phyloP scores from a whole-genome alignment of 768 basidiomycete species.

The Megacollybia marginata region DNA sequence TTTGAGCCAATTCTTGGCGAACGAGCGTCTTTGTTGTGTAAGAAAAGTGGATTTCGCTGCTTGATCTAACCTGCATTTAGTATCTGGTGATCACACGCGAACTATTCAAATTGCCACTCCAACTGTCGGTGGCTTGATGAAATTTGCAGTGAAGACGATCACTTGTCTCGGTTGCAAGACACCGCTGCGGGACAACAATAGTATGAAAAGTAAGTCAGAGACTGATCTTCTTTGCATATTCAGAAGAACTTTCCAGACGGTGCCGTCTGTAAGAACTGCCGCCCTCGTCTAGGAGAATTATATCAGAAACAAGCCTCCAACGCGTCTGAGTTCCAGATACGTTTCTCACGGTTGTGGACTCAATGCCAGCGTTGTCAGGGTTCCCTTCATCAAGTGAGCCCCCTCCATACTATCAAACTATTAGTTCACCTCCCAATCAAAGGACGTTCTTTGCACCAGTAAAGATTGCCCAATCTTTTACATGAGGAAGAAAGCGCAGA shows the following conservation, averaged over 20 bases:
- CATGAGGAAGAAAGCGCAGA: constrained; percentile 97
- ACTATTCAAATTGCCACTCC: constrained; percentile 96
- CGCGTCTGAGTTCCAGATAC: constrained; percentile 78
- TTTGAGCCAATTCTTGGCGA: constrained; percentile 97
- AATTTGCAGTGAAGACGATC: constrained; percentile 92
- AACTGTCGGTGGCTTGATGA: constrained; percentile 95
- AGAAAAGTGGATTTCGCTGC: constrained; percentile 16
- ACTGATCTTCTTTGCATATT: neutral
- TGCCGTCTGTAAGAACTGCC: constrained; percentile 93
- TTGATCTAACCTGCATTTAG: constrained; percentile 31
- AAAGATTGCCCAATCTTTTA: constrained; percentile 99
- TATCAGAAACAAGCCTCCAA: constrained; percentile 83
- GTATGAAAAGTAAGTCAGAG: constrained; percentile 48
- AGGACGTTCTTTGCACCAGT: constrained; percentile 96
- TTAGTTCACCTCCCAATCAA: neutral
- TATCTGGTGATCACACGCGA: constrained; percentile 93
- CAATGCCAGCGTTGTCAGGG: constrained; percentile 99
- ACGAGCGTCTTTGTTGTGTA: constrained; percentile 77
- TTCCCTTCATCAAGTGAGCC: constrained; percentile 81
- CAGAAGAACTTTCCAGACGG: constrained; percentile 44
- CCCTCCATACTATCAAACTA: too few species aligned
- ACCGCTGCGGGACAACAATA: constrained; percentile 70
- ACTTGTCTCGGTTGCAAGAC: constrained; percentile 97
- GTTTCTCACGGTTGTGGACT: constrained; percentile 94
- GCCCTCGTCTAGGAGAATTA: constrained; percentile 76